Conservation (phyloP, 768 basidiomycete genomes). For the Mycena venus region DNA sequence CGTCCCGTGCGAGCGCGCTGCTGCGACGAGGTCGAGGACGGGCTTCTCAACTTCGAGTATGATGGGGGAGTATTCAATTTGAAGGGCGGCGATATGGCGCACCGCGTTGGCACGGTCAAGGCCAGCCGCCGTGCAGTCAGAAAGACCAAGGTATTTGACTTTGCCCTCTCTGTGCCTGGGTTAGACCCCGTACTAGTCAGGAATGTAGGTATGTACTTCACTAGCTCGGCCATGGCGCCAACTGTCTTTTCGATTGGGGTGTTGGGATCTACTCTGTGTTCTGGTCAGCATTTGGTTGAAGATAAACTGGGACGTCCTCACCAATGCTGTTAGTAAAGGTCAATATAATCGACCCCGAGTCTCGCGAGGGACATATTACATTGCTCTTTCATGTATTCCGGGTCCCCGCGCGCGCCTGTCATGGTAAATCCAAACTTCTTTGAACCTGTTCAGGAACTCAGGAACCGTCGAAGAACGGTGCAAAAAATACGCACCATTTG, state of each 20-base stretch:
- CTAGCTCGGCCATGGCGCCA: not conserved
- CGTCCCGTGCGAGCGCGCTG: constrained; percentile 49
- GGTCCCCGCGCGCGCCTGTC: not conserved
- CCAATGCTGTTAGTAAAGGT: not conserved
- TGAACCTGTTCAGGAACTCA: not conserved
- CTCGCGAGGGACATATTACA: not conserved
- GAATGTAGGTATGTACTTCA: not conserved
- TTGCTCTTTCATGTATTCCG: not conserved
- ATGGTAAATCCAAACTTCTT: not conserved
- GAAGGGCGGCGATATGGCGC: constrained; percentile 49
- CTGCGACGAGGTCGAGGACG: constrained; percentile 40
- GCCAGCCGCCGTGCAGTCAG: constrained; percentile 45
- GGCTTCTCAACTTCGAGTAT: constrained; percentile 39
- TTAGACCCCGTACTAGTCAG: not conserved
- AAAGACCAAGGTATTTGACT: constrained; percentile 51
- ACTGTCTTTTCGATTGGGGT: not conserved
- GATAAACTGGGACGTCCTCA: not conserved
- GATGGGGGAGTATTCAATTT: constrained; percentile 53
- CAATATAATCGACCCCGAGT: not conserved
- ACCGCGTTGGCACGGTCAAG: constrained; percentile 51
- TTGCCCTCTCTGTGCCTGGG: constrained; percentile 43
- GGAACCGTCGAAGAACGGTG: not conserved
- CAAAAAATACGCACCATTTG: not conserved
- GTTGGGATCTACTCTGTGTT: not conserved
- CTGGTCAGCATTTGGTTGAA: not conserved